These are phyloP conservation scores for Kwoniella mangroviensis DNA, from an alignment of 768 basidiomycete species.

Conservation along the genomic window DNA sequence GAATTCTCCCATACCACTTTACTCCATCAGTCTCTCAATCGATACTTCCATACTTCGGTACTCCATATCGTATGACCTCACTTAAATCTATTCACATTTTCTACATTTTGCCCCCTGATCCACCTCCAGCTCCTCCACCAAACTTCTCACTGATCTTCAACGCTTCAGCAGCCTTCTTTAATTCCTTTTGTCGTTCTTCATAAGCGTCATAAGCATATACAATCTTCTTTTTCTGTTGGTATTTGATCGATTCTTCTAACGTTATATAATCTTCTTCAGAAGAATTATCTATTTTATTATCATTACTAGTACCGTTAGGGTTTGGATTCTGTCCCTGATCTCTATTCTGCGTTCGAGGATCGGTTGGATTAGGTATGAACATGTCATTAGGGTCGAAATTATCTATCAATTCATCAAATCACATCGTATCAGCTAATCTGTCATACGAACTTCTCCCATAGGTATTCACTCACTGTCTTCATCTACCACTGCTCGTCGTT, in stretches of 20 bases:
- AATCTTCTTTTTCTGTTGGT: conserved; percentile 59
- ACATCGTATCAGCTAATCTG: neutral
- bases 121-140: conserved; percentile 21
- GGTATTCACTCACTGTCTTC: conserved; percentile 59
- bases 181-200: conserved; percentile 64
- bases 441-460: too few species aligned
- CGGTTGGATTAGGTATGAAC: conserved; percentile 61
- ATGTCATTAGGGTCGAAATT: conserved; percentile 67
- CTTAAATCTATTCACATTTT: neutral
- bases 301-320: conserved; percentile 4
- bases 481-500: conserved; percentile 66
- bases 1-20: too few species aligned
- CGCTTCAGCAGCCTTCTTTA: conserved; percentile 16
- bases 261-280: conserved; percentile 13
- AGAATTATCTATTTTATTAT: conserved; percentile 34
- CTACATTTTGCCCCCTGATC: neutral
- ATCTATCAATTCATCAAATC: conserved; percentile 54
- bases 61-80: too few species aligned
- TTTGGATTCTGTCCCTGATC: conserved; percentile 28
- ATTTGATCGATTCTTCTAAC: neutral
- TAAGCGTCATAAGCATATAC: conserved; percentile 91
- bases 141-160: conserved; percentile 10
- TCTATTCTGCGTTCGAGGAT: conserved; percentile 7
- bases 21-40: too few species aligned
- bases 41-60: too few species aligned